phyloP scores from a whole-genome alignment of 768 basidiomycete species.

The Megacollybia marginata region DNA sequence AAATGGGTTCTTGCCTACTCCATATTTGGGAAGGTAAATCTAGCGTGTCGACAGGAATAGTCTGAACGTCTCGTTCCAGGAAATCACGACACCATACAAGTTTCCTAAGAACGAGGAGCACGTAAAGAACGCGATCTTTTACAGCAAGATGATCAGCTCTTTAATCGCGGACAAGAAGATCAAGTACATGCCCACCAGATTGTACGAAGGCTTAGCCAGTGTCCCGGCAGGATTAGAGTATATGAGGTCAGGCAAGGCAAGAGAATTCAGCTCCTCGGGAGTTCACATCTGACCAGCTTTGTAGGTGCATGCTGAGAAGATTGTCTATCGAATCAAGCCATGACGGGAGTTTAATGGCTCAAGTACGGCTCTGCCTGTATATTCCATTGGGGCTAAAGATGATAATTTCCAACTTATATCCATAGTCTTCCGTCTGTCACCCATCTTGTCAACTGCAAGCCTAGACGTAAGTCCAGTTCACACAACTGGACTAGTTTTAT shows the following conservation, averaged over 20 bases:
- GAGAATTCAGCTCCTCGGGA: neutral
- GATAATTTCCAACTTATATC: too few relatives aligned
- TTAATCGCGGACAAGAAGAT: neutral
- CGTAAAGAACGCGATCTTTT: neutral
- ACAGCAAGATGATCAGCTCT: neutral
- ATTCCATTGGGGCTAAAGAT: too few relatives aligned
- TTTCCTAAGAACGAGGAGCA: neutral
- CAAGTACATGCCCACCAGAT: neutral
- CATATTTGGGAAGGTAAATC: neutral
- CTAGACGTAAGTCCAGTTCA: too few relatives aligned
- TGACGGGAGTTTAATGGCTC: too few relatives aligned
- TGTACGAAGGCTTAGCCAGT: neutral
- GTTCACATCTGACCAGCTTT: neutral
- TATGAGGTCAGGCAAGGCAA: neutral
- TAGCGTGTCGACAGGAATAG: neutral
- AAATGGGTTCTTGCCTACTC: neutral
- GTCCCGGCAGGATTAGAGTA: neutral
- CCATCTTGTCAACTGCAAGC: too few relatives aligned
- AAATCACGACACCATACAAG: neutral
- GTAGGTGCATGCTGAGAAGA: neutral
- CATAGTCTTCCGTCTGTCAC: too few relatives aligned
- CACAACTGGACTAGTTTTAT: too few relatives aligned
- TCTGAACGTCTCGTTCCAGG: neutral
- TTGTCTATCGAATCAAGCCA: neutral
- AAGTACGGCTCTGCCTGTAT: too few relatives aligned